These are phyloP conservation scores for Aphanomyces euteiches DNA, from an alignment of 352 stramenopile genomes.

Conservation along the genomic window DNA sequence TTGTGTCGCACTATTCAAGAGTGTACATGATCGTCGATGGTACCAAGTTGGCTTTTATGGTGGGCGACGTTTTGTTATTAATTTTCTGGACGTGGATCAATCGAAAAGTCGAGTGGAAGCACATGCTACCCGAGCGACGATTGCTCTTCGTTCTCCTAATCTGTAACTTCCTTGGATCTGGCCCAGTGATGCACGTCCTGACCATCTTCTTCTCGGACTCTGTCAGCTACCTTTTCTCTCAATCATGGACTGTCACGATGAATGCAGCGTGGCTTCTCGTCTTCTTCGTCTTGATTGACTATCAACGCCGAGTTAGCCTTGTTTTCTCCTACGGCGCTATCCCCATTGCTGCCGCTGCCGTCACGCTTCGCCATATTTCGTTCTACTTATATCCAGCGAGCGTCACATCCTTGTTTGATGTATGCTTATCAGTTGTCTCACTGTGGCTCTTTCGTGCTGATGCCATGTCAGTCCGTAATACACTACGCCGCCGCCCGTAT, in stretches of 20 bases:
- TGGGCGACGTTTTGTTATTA: conserved; percentile 13
- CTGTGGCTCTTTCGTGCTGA: conserved; percentile 20
- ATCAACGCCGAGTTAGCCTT: conserved; percentile 4
- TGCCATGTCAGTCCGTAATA: conserved; percentile 17
- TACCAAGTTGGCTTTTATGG: conserved; percentile 17
- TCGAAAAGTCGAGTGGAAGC: conserved; percentile 2
- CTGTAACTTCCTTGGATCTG: conserved; percentile 20
- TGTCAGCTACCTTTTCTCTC: conserved; percentile 16
- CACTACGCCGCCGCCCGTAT: conserved; percentile 4
- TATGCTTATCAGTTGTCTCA: neutral
- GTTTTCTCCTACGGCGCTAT: neutral
- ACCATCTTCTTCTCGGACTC: conserved; percentile 13
- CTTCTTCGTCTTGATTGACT: conserved; percentile 15
- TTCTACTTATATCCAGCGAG: conserved; percentile 4
- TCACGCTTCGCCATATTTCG: conserved; percentile 1
- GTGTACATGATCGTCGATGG: conserved; percentile 8
- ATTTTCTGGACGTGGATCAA: conserved; percentile 21
- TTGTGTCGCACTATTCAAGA: conserved; percentile 1
- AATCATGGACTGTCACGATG: conserved; percentile 8
- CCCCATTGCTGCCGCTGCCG: neutral
- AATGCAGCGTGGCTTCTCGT: conserved; percentile 18
- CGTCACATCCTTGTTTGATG: conserved; percentile 17
- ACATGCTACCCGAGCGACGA: conserved; percentile 18
- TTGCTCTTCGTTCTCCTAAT: conserved; percentile 10
- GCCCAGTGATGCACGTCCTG: conserved; percentile 19